Evolutionary conservation across 202 grass and related monocot genomes (phyloP), one percentile per base, ranked within the genome.

Genomic region (Carex arenaria): DNA sequence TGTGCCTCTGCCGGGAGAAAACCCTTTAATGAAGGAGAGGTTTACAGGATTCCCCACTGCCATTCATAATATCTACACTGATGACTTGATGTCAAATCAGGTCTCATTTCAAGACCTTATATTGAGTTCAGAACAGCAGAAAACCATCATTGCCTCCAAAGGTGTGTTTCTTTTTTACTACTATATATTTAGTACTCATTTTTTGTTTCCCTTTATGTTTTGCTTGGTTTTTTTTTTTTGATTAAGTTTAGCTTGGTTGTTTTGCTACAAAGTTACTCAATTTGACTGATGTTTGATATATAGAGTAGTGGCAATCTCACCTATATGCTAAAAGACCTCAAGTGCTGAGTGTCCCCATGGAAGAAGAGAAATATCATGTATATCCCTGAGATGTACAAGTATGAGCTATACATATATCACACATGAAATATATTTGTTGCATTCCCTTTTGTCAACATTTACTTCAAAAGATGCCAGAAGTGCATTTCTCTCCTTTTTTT

Each of bases 61-160:
- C 23, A 77, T 77, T 36, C 43, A 69, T 15, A 82, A 68, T 53
- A 53, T 82, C 38, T 82, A 53, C 51, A 53, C 11, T 82, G n/a
- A 67, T 82, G 42, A 67, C 63, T 30, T 82, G 28, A 67, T 67
- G 80, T 34, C 80, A 53, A 82, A 82, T 82, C 61, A 82, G 5
- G 43, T 67, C 80, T 67, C 80, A 52, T 67, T 82, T 65, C 62
- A 82, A 82, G 80, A 82, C 32, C 63, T 82, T 67, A 55, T 66
- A 49, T 67, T 65, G 80, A 82, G 19, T 67, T 67, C 80, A 54
- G 62, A 66, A 66, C 78, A 81, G 43, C 52, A 59, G 53, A 77
- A 36, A 40, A 65, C 57, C 11, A 14, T 49, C 80, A 69, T 11
- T 77, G 15, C 15, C 52, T 59, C 73, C 73, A 77, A 77, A 77